Evolutionary conservation across 257 asterid genomes (phyloP).

Genomic region (Ilex aquifolium): DNA sequence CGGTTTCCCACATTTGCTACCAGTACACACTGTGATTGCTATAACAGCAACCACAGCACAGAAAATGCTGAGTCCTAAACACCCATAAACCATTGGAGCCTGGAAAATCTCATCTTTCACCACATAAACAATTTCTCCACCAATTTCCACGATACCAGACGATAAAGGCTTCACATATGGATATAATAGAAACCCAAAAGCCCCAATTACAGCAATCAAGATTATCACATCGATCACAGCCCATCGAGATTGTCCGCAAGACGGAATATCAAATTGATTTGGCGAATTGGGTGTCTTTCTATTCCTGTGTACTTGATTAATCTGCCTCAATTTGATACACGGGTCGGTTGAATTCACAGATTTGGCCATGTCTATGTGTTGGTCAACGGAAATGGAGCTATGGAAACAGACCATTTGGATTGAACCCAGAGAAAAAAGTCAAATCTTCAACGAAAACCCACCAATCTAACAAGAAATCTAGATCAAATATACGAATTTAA

Average conservation of each 20-base stretch:
- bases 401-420: slow-evolving; percentile 81
- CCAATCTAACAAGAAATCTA: slow-evolving; percentile 15
- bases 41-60: slow-evolving; percentile 54
- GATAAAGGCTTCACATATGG: slow-evolving; percentile 47
- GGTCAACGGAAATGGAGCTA: slow-evolving; percentile 57
- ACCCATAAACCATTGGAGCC: slow-evolving; percentile 73
- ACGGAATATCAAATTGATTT: slow-evolving; percentile 53
- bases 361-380: slow-evolving; percentile 58
- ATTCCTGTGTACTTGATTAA: slow-evolving; percentile 40
- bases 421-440: slow-evolving; percentile 11
- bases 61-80: slow-evolving; percentile 69
- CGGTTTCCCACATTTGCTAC: slow-evolving; percentile 57
- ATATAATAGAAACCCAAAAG: slow-evolving; percentile 61
- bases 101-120: slow-evolving; percentile 56
- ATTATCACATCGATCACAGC: slow-evolving; percentile 71
- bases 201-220: slow-evolving; percentile 66
- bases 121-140: slow-evolving; percentile 41
- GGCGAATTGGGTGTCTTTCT: slow-evolving; percentile 20
- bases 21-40: slow-evolving; percentile 46
- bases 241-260: slow-evolving; percentile 61
- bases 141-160: slow-evolving; percentile 32
- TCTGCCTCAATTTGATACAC: slow-evolving; percentile 52
- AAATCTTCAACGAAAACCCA: slow-evolving; percentile 30
- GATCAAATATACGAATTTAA: slow-evolving; percentile 21
- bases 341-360: slow-evolving; percentile 48